Percentiles rank a stretch among this genome's conserved stretches.
Evolutionary conservation across 1,284 basidiomycete genomes (phyloP).

Genomic region (Tilletia walkeri): DNA sequence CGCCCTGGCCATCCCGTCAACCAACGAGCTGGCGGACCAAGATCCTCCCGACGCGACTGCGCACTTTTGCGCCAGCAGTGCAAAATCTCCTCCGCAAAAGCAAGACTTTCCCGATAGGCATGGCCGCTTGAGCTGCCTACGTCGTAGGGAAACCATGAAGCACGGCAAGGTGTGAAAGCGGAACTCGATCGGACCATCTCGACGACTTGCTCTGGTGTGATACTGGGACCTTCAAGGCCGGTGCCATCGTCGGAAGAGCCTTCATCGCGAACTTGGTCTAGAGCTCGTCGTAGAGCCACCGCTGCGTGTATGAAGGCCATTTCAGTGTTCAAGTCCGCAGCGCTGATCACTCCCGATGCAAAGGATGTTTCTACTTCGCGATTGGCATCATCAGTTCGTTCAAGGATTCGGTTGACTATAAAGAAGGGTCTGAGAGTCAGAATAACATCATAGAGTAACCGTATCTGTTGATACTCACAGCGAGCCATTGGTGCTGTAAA

Average conservation of each 20-base stretch:
- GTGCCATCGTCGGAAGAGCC: no score
- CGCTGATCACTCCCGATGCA: background rate
- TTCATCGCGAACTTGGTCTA: background rate
- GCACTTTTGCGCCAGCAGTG: conserved; percentile 9
- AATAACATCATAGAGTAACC: no score
- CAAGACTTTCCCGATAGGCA: background rate
- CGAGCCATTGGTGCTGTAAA: background rate
- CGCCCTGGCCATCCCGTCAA: background rate
- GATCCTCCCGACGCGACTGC: background rate
- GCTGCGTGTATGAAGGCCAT: background rate
- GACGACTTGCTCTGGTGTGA: background rate
- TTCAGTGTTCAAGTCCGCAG: background rate
- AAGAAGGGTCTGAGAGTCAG: no score
- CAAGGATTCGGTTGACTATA: background rate
- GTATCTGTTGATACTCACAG: background rate
- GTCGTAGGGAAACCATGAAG: background rate
- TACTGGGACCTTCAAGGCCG: no score
- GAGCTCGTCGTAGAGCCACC: background rate
- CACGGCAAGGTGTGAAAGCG: background rate
- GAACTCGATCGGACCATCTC: background rate
- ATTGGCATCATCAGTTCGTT: background rate
- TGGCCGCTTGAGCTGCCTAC: background rate
- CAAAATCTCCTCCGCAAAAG: background rate
- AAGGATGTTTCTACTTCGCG: background rate
- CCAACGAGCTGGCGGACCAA: background rate